Conservation (phyloP, 139 green algal species). For the Coelastrella sp. region DNA sequence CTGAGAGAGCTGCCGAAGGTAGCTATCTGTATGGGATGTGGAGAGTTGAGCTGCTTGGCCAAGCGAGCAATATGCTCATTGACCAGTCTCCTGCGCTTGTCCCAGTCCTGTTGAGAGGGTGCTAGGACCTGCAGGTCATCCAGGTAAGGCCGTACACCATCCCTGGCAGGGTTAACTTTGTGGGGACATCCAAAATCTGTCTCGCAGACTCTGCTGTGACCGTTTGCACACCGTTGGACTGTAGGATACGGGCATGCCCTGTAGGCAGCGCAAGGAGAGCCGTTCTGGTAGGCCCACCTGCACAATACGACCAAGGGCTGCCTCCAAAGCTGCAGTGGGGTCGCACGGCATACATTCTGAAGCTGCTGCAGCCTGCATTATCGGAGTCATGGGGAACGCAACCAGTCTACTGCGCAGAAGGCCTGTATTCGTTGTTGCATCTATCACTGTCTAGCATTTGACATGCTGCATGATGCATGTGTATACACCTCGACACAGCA, state of each 20-base stretch:
- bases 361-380: too few relatives aligned
- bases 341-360: too few relatives aligned
- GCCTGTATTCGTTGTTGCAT: too few relatives aligned
- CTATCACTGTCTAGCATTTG: too few relatives aligned
- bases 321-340: constrained; percentile 15
- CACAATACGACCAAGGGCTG: neutral
- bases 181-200: neutral
- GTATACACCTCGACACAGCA: too few relatives aligned
- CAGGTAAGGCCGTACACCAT: neutral
- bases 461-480: too few relatives aligned
- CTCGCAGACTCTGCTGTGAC: neutral
- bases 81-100: neutral
- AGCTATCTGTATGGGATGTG: neutral
- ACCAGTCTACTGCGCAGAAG: too few relatives aligned
- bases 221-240: neutral
- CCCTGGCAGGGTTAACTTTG: neutral
- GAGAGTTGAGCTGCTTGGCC: neutral
- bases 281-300: neutral
- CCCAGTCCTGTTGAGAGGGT: neutral
- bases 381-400: too few relatives aligned
- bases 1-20: constrained; percentile 15
- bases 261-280: neutral
- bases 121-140: constrained; percentile 6
- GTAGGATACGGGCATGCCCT: neutral
- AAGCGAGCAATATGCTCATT: neutral